Evolutionary conservation across 495 filamentous ascomycete genomes (phyloP).

Genomic region (Penicillium subrubescens): DNA sequence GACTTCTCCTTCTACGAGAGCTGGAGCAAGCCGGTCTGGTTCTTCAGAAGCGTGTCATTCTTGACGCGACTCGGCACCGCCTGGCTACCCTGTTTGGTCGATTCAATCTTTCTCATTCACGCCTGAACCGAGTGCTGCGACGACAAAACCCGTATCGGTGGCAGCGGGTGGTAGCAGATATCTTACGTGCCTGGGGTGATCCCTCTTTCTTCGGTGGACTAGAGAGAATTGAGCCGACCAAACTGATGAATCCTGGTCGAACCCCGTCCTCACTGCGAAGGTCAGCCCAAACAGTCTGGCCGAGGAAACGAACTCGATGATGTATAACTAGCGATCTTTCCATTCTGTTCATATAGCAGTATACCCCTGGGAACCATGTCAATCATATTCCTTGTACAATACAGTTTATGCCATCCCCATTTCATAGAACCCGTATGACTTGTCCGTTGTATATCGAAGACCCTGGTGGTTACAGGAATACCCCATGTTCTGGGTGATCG

Average conservation of each 20-base stretch:
- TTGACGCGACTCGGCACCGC: constrained; percentile 48
- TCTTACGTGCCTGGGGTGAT: constrained; percentile 40
- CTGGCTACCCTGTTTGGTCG: constrained; percentile 53
- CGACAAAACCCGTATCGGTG: constrained; percentile 36
- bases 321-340: not conserved
- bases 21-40: constrained; percentile 48
- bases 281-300: constrained; percentile 1
- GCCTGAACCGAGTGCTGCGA: constrained; percentile 41
- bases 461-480: not conserved
- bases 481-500: not conserved
- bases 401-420: not conserved
- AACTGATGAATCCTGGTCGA: constrained; percentile 32
- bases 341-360: not conserved
- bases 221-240: constrained; percentile 14
- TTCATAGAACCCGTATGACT: not conserved
- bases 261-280: constrained; percentile 4
- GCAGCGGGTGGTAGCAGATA: constrained; percentile 33
- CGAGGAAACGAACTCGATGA: constrained; percentile 5
- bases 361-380: not conserved
- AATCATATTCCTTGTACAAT: not conserved
- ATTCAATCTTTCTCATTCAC: constrained; percentile 29
- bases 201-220: constrained; percentile 28
- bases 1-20: constrained; percentile 52
- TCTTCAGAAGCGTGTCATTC: constrained; percentile 39
- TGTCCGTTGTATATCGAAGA: not conserved